phyloP scores from a whole-genome alignment of 164 flowering plant species.

The Chloranthus sessilifolius region DNA sequence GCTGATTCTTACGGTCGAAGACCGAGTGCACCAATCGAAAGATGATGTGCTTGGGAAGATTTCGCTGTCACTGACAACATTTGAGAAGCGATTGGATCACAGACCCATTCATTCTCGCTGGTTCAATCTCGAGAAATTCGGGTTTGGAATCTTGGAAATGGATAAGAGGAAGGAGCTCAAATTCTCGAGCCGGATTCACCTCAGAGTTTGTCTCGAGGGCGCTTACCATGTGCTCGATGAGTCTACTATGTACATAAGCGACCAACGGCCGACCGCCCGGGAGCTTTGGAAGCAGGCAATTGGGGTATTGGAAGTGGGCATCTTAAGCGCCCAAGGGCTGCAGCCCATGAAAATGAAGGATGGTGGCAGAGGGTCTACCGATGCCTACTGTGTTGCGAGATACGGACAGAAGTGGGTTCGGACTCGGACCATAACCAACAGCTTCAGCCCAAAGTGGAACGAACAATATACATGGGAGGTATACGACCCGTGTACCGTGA shows the following conservation, averaged over 20 bases:
- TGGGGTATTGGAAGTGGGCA: slow-evolving; percentile 75
- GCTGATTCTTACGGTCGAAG: slow-evolving; percentile 49
- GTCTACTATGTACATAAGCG: slow-evolving; percentile 73
- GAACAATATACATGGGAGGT: slow-evolving; percentile 70
- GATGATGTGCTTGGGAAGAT: slow-evolving; percentile 54
- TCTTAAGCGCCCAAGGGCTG: slow-evolving; percentile 68
- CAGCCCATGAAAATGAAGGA: slow-evolving; percentile 68
- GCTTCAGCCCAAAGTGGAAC: slow-evolving; percentile 45
- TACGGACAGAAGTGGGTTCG: slow-evolving; percentile 81
- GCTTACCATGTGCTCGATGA: slow-evolving; percentile 83
- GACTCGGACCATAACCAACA: slow-evolving; percentile 45
- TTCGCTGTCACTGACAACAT: slow-evolving; percentile 33
- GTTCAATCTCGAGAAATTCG: slow-evolving; percentile 76
- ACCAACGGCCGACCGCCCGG: slow-evolving; percentile 66
- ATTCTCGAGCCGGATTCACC: slow-evolving; percentile 68
- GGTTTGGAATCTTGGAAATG: slow-evolving; percentile 56
- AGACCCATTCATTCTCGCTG: slow-evolving; percentile 64
- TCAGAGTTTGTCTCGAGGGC: slow-evolving; percentile 75
- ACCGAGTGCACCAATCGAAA: slow-evolving; percentile 35
- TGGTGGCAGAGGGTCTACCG: slow-evolving; percentile 46
- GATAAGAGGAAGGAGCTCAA: slow-evolving; percentile 60
- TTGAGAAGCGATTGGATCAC: slow-evolving; percentile 72
- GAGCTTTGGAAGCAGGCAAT: slow-evolving; percentile 80
- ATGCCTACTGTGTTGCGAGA: slow-evolving; percentile 81
- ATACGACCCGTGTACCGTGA: slow-evolving; percentile 55